Conservation (phyloP, 805 yeast species). For the Saturnispora halmiae region DNA sequence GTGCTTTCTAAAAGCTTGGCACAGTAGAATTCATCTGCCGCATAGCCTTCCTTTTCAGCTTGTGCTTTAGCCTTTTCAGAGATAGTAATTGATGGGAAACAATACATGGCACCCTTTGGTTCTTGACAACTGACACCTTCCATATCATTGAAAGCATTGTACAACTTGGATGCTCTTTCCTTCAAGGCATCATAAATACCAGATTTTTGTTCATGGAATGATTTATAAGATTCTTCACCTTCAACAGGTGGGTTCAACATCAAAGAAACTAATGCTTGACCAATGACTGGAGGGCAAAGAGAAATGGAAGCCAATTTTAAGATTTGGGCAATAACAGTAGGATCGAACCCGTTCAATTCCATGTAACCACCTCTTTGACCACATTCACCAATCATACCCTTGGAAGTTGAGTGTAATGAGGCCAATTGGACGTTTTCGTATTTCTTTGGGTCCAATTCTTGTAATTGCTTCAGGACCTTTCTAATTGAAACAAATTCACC, state of each 20-base stretch:
- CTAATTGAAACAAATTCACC: constrained; percentile 82
- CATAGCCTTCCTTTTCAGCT: constrained; percentile 47
- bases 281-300: constrained; percentile 88
- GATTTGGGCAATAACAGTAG: constrained; percentile 59
- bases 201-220: constrained; percentile 53
- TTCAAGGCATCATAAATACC: constrained; percentile 54
- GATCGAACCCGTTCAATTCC: constrained; percentile 79
- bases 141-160: constrained; percentile 63
- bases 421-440: constrained; percentile 78
- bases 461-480: constrained; percentile 61
- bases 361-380: constrained; percentile 99
- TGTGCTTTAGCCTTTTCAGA: constrained; percentile 52
- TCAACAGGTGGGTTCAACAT: constrained; percentile 85
- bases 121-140: constrained; percentile 78
- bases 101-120: constrained; percentile 97
- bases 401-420: constrained; percentile 93
- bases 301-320: constrained; percentile 85
- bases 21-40: constrained; percentile 87
- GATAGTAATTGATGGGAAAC: constrained; percentile 72
- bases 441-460: constrained; percentile 36
- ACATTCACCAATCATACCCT: constrained; percentile 97
- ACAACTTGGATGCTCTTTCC: constrained; percentile 54
- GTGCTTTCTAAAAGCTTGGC: constrained; percentile 72
- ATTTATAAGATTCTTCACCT: constrained; percentile 68
- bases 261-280: constrained; percentile 86